Percentiles rank a stretch among this genome's conserved stretches.
phyloP scores from a whole-genome alignment of 2,329 filamentous ascomycete genomes.

The Colletotrichum ledebouriae region DNA sequence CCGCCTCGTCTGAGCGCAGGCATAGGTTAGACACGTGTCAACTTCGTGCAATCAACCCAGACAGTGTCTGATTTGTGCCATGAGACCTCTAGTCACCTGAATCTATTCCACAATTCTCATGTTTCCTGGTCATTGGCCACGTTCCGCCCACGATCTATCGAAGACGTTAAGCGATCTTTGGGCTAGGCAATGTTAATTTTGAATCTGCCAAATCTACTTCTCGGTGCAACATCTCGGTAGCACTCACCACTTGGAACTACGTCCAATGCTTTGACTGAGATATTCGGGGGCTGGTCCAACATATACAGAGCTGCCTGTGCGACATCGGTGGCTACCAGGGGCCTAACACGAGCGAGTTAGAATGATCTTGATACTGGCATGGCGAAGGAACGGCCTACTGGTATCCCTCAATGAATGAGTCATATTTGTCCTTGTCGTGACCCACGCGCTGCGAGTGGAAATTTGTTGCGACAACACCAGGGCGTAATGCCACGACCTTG shows the following conservation, averaged over 20 bases:
- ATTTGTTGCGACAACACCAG: conserved; percentile 62
- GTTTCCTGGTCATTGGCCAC: neutral
- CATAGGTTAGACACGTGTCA: too few relatives aligned
- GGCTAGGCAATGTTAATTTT: conserved; percentile 25
- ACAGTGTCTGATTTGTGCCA: too few relatives aligned
- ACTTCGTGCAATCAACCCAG: too few relatives aligned
- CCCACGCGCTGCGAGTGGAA: conserved; percentile 62
- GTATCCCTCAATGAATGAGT: conserved; percentile 60
- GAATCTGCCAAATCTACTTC: neutral
- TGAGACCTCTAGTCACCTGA: too few relatives aligned
- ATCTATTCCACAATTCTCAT: too few relatives aligned
- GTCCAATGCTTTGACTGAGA: conserved; percentile 59
- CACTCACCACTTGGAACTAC: conserved; percentile 55
- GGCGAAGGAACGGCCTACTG: conserved; percentile 44
- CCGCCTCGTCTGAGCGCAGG: too few relatives aligned
- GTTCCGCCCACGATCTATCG: conserved; percentile 49
- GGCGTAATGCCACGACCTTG: conserved; percentile 60
- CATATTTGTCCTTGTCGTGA: conserved; percentile 56
- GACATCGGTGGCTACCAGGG: conserved; percentile 58
- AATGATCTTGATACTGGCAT: neutral
- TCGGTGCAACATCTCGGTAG: too few relatives aligned
- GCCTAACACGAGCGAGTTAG: conserved; percentile 38
- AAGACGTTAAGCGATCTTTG: conserved; percentile 51
- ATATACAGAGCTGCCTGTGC: conserved; percentile 58
- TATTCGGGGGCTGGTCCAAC: conserved; percentile 54